A percentile compares a stretch with the other conserved stretches of the same genome.
phyloP scores from a whole-genome alignment of 163 green algal genomes.

The Smithsoniella earleae region DNA sequence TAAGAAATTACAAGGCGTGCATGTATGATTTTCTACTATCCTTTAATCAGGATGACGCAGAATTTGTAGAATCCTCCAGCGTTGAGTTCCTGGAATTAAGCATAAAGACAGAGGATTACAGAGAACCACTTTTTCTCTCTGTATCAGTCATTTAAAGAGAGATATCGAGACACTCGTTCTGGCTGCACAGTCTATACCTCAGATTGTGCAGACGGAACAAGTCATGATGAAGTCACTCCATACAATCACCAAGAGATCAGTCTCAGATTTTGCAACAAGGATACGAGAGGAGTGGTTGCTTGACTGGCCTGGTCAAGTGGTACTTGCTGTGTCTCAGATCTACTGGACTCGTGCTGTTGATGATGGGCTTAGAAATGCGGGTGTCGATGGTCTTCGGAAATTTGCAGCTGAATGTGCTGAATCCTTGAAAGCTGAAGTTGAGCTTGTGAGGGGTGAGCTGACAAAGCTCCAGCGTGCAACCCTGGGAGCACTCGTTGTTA shows the following conservation, averaged over 20 bases:
- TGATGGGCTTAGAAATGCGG: conserved; percentile 37
- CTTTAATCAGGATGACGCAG: not conserved
- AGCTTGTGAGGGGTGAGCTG: conserved; percentile 58
- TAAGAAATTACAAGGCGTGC: too few species aligned
- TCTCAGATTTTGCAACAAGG: conserved; percentile 22
- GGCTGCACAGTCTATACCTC: not conserved
- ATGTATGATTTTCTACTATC: not conserved
- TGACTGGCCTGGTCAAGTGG: conserved; percentile 47
- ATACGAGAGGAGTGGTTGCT: conserved; percentile 42
- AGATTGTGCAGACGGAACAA: conserved; percentile 16
- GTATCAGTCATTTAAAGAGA: too few species aligned
- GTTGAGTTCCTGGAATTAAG: not conserved
- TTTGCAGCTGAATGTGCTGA: conserved; percentile 37
- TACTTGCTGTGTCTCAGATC: conserved; percentile 47
- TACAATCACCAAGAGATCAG: not conserved
- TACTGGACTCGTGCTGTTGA: conserved; percentile 49
- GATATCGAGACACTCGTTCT: too few species aligned
- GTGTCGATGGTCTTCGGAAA: conserved; percentile 37
- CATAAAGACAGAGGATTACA: too few species aligned
- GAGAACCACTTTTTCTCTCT: too few species aligned
- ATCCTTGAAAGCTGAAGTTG: conserved; percentile 45
- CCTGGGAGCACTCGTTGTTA: conserved; percentile 62
- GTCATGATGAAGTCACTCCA: conserved; percentile 32
- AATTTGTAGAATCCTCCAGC: not conserved
- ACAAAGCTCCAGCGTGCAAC: conserved; percentile 57